Conservation (phyloP, 495 filamentous ascomycete genomes). For the Chaetomidium leptoderma region DNA sequence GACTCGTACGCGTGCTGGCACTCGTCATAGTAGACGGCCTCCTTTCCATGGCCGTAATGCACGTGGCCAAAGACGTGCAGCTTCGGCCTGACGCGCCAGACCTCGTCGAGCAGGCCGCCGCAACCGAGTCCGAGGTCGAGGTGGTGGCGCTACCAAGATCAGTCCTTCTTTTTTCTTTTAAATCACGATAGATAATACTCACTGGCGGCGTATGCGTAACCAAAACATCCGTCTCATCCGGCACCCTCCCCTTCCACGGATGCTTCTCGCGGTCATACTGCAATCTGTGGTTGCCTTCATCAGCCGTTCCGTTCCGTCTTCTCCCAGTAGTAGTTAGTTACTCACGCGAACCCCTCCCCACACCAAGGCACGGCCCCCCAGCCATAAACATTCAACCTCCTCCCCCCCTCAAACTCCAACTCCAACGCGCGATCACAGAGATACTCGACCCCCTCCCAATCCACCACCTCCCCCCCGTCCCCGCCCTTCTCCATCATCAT, state of each 20-base stretch:
- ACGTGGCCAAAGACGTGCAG: conserved; percentile 91
- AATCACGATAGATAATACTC: conserved; percentile 1
- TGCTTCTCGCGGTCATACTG: conserved; percentile 43
- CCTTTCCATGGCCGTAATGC: conserved; percentile 62
- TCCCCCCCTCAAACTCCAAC: conserved; percentile 48
- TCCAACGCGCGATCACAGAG: conserved; percentile 45
- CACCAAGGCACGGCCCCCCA: conserved; percentile 48
- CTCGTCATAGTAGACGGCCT: conserved; percentile 73
- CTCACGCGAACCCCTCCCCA: conserved; percentile 23
- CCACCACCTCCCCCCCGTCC: conserved; percentile 34
- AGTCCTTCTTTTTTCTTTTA: not conserved
- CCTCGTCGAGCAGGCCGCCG: conserved; percentile 64
- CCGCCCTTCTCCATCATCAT: conserved; percentile 21
- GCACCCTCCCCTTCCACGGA: conserved; percentile 54
- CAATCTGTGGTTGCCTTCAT: conserved; percentile 34
- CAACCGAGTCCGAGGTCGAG: conserved; percentile 76
- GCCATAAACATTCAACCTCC: conserved; percentile 52
- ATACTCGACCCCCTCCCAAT: conserved; percentile 49
- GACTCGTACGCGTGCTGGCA: conserved; percentile 68
- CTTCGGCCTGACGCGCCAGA: conserved; percentile 72
- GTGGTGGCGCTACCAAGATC: conserved; percentile 54
- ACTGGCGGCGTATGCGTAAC: conserved; percentile 70
- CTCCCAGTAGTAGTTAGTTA: not conserved
- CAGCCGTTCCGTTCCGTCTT: not conserved
- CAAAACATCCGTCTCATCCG: conserved; percentile 71